Conservation (phyloP, 495 filamentous ascomycete genomes). For the Bathelium albidoporum region DNA sequence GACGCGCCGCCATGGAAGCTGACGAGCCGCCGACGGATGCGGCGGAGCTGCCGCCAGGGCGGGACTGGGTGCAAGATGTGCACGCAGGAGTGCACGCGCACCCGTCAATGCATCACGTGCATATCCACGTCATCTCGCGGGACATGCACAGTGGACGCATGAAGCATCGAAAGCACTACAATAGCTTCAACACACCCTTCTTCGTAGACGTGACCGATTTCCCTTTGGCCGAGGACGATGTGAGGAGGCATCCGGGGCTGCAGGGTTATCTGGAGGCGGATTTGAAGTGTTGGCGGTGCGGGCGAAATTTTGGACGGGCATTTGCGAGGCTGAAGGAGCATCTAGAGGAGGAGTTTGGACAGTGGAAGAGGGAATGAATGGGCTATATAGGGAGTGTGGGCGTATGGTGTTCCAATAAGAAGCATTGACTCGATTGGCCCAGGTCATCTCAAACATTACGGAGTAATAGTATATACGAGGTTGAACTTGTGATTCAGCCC, state of each 20-base stretch:
- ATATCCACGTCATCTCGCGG: constrained; percentile 73
- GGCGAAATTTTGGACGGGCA: constrained; percentile 55
- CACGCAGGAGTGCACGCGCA: constrained; percentile 70
- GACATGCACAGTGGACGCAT: constrained; percentile 62
- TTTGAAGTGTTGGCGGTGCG: constrained; percentile 80
- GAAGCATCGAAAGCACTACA: constrained; percentile 83
- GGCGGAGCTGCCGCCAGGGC: constrained; percentile 51
- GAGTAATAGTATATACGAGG: too few relatives aligned
- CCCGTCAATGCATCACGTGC: constrained; percentile 88
- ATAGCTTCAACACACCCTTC: constrained; percentile 82
- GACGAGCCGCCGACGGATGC: constrained; percentile 26
- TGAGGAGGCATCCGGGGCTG: constrained; percentile 36
- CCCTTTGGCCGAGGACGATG: constrained; percentile 55
- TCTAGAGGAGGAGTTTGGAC: constrained; percentile 67
- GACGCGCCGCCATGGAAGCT: constrained; percentile 46
- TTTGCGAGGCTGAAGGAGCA: constrained; percentile 71
- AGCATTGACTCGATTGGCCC: too few relatives aligned
- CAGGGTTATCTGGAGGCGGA: constrained; percentile 51
- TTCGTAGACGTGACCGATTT: constrained; percentile 74
- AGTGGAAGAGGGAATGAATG: constrained; percentile 65
- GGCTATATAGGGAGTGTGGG: too few relatives aligned
- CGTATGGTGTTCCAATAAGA: too few relatives aligned
- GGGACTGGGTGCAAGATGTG: constrained; percentile 73
- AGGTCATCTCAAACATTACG: too few relatives aligned
- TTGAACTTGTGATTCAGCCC: too few relatives aligned